Conservation (phyloP, 305 asterid species). For the Fraxinus sp. region DNA sequence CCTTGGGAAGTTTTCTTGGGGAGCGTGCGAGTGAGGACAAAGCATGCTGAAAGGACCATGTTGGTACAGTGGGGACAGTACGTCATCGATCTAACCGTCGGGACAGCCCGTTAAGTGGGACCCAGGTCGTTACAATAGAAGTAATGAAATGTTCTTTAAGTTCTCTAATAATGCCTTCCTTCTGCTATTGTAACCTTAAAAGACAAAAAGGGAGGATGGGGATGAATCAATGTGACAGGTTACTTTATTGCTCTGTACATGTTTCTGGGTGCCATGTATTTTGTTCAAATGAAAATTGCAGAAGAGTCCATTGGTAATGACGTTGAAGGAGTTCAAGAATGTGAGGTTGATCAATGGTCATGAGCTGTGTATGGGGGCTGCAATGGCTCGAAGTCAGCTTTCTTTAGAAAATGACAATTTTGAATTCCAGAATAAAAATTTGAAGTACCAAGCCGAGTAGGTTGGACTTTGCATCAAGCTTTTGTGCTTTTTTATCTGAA, state of each 20-base stretch:
- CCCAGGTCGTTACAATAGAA: not conserved
- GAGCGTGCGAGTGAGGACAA: too few species aligned
- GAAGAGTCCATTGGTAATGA: not conserved
- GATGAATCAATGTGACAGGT: not conserved
- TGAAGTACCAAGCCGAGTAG: not conserved
- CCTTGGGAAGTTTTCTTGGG: too few species aligned
- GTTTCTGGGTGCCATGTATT: not conserved
- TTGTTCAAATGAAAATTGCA: not conserved
- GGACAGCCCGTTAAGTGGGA: too few species aligned
- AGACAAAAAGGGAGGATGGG: not conserved
- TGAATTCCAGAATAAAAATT: conserved; percentile 1
- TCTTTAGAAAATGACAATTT: not conserved
- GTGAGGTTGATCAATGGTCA: not conserved
- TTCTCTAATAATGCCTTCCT: not conserved
- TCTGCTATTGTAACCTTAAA: not conserved
- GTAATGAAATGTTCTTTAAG: not conserved
- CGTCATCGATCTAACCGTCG: too few species aligned
- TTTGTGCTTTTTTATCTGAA: not conserved
- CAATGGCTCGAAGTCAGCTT: not conserved
- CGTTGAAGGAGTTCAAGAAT: not conserved
- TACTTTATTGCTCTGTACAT: not conserved
- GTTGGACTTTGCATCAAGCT: not conserved
- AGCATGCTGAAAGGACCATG: too few species aligned
- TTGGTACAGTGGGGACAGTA: too few species aligned
- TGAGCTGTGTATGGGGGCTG: not conserved